Evolutionary conservation across 2,329 filamentous ascomycete species (phyloP).

Genomic region (Fusarium concolor): DNA sequence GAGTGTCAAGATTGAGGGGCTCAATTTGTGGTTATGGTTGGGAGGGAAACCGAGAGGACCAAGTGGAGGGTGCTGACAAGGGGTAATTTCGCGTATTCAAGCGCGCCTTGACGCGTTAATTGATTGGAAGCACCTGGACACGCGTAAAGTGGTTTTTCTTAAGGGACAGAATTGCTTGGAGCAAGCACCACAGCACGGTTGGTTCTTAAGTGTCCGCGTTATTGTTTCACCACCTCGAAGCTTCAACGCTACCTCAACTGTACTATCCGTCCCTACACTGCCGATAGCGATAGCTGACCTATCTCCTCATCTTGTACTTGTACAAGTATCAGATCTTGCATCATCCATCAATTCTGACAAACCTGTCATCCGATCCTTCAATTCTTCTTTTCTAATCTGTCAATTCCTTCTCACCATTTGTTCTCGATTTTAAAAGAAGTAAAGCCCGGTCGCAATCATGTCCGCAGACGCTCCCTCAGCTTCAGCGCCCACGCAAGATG

Average conservation of each 20-base stretch:
- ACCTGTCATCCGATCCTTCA: constrained; percentile 7
- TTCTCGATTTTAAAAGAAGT: background rate
- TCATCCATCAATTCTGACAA: constrained; percentile 18
- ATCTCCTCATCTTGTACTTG: constrained; percentile 21
- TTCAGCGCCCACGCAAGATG: constrained; percentile 39
- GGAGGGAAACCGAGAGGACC: constrained; percentile 34
- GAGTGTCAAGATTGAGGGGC: constrained; percentile 40
- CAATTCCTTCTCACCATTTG: background rate
- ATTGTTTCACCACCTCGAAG: constrained; percentile 25
- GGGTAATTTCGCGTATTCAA: constrained; percentile 44
- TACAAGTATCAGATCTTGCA: constrained; percentile 10
- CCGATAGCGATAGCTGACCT: constrained; percentile 9
- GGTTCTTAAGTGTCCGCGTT: background rate
- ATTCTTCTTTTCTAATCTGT: background rate
- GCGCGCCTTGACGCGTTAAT: constrained; percentile 58
- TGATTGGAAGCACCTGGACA: constrained; percentile 49
- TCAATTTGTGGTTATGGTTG: constrained; percentile 35
- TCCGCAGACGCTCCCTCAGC: constrained; percentile 54
- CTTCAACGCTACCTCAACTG: constrained; percentile 4
- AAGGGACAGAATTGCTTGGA: constrained; percentile 8
- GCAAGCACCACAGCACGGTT: accelerated
- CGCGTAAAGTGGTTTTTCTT: constrained; percentile 53
- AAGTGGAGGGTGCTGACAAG: constrained; percentile 35
- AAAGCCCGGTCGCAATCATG: constrained; percentile 43
- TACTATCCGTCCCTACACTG: too few species aligned